A percentile compares a stretch with the other conserved stretches of the same genome.
Evolutionary conservation across 1,284 basidiomycete species (phyloP).

Genomic region (Puccinia polysora): DNA sequence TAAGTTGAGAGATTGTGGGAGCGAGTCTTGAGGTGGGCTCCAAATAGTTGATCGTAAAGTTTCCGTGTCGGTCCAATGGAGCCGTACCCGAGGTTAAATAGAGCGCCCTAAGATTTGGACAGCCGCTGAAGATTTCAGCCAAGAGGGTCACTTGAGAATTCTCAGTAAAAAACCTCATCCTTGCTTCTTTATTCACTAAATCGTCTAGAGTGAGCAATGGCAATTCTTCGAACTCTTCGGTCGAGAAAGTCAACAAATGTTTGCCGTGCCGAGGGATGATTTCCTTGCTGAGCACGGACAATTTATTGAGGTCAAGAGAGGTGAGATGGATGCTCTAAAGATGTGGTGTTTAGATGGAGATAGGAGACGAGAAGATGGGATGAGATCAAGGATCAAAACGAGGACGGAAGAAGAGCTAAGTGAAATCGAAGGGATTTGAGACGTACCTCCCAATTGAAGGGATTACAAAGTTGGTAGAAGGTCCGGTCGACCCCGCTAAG

Average conservation of each 20-base stretch:
- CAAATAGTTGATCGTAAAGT: background rate
- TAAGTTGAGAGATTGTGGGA: conserved; percentile 2
- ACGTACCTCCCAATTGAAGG: background rate
- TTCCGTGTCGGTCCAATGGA: background rate
- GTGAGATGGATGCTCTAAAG: background rate
- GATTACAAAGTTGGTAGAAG: conserved; percentile 8
- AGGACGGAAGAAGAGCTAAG: too few species aligned
- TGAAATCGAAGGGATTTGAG: too few species aligned
- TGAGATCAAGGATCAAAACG: background rate
- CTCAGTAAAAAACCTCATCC: too few species aligned
- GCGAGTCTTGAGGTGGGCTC: background rate
- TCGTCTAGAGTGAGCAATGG: too few species aligned
- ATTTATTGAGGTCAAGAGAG: too few species aligned
- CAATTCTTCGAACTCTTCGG: too few species aligned
- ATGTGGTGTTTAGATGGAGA: background rate
- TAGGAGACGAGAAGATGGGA: background rate
- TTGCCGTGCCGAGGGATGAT: too few species aligned
- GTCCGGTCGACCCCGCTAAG: background rate
- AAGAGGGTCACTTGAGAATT: too few species aligned
- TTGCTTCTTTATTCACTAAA: too few species aligned
- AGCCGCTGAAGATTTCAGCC: background rate
- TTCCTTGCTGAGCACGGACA: too few species aligned
- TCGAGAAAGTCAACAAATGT: too few species aligned
- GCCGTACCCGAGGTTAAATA: background rate
- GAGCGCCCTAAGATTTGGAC: background rate